phyloP scores from a whole-genome alignment of 2,329 filamentous ascomycete species.

The Bipolaris victoriae region DNA sequence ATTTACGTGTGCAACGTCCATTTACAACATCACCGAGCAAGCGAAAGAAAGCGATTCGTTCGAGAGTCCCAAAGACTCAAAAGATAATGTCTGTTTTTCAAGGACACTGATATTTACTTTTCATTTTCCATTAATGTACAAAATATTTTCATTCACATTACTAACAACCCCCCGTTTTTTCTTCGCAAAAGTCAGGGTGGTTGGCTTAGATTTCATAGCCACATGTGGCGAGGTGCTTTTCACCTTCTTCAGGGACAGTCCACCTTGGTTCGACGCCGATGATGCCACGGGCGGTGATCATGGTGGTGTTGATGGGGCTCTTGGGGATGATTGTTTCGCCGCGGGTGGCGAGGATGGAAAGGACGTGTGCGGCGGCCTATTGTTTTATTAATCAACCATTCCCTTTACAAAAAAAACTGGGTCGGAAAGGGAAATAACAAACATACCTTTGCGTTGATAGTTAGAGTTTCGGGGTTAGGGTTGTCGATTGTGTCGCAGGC shows the following conservation, averaged over 20 bases:
- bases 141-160: background rate
- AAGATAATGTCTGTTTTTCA: too few species aligned
- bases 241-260: slow-evolving; percentile 36
- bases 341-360: slow-evolving; percentile 40
- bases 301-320: slow-evolving; percentile 41
- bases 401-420: background rate
- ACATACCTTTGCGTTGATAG: slow-evolving; percentile 48
- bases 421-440: background rate
- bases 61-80: background rate
- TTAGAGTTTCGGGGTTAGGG: slow-evolving; percentile 45
- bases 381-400: slow-evolving; percentile 7
- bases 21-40: background rate
- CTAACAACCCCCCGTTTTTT: background rate
- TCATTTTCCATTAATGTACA: background rate
- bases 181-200: background rate
- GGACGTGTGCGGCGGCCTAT: slow-evolving; percentile 45
- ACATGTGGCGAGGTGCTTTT: slow-evolving; percentile 40
- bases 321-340: slow-evolving; percentile 45
- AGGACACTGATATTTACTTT: too few species aligned
- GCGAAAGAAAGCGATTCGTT: background rate
- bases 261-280: slow-evolving; percentile 39
- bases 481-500: slow-evolving; percentile 50
- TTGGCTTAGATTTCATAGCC: slow-evolving; percentile 36
- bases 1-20: too few species aligned
- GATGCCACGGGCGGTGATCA: slow-evolving; percentile 36